Base-by-base conservation (phyloP, 768 basidiomycete species). In the Auriscalpium microsporum region DNA sequence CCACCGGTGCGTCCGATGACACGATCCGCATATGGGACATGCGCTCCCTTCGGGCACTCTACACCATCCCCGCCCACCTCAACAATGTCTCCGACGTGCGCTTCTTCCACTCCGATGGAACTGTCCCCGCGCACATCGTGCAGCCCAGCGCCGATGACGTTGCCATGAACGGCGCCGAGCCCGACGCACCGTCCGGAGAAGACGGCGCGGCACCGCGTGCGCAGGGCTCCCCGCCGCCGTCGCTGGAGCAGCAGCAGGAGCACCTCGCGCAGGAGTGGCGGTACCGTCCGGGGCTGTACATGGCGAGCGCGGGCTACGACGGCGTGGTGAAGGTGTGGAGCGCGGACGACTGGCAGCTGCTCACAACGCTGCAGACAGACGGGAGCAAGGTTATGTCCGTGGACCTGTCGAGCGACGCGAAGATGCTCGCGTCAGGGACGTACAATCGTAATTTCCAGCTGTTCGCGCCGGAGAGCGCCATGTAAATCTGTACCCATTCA, bases 351-450 rank as follows among this genome's bases (percentile, higher is more conserved):
- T 99, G 96, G 96, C 93, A 92, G 64, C 73, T 94, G 45, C 77
- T 96, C 51, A 81, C 86, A 58, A 88, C 88, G 45, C 76, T 99
- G 56, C 84, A 92, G 51, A 94, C 93, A 19, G 95, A 98, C 66
- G 86, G 88, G 28, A 93, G 94, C n/a, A 98, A 97, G 71, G 94
- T 97, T 57, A 99, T 98, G 96, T 91, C 90, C 8, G 94, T 97
- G 10, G 96, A 99, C 67, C 77, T 98, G 19, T 83, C 86, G 28
- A 77, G 78, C 53, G 91, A 95, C 68, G 90, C 85, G 11, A 84
- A 83, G 63, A 77, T 90, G 66, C 78, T 96, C 45, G 94, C 86
- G 4, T 88, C 87, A 6, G 94, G 94, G 38, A 94, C 91, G 45
- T 95, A 91, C 69, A 94, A 92, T 71, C 79, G 94, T 57, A 93